A percentile compares a stretch with the other conserved stretches of the same genome.
phyloP scores from a whole-genome alignment of 1,284 basidiomycete genomes.

The Uromyces viciae-fabae region DNA sequence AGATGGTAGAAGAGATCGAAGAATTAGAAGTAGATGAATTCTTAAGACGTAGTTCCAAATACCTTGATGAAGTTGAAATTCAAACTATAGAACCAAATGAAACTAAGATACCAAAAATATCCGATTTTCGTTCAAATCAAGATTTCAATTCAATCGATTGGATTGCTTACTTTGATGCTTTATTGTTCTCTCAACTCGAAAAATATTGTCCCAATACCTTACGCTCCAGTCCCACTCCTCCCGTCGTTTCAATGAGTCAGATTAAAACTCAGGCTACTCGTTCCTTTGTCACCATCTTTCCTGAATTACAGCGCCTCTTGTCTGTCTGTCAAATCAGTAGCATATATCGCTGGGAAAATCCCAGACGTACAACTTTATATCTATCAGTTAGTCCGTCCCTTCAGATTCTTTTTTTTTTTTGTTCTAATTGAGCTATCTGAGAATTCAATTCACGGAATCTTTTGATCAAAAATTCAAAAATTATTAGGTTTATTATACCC shows the following conservation, averaged over 20 bases:
- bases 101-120: neutral
- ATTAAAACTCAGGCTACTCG: conserved; percentile 23
- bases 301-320: conserved; percentile 24
- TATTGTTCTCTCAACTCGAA: conserved; percentile 24
- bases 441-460: neutral
- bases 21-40: conserved; percentile 31
- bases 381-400: conserved; percentile 9
- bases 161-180: conserved; percentile 18
- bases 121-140: conserved; percentile 14
- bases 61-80: conserved; percentile 33
- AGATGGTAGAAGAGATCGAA: conserved; percentile 11
- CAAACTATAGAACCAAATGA: neutral
- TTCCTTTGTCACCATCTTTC: conserved; percentile 24
- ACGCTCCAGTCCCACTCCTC: neutral
- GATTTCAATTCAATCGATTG: conserved; percentile 7
- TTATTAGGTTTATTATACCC: conserved; percentile 30
- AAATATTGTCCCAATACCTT: conserved; percentile 21
- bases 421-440: neutral
- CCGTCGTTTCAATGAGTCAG: conserved; percentile 18
- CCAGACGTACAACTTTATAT: conserved; percentile 16
- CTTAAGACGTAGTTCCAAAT: conserved; percentile 28
- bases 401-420: neutral
- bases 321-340: conserved; percentile 1
- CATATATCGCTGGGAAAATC: conserved; percentile 42
- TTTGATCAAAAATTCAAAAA: no score